Evolutionary conservation across 2,329 filamentous ascomycete species (phyloP).

Genomic region (Cercospora sojina): DNA sequence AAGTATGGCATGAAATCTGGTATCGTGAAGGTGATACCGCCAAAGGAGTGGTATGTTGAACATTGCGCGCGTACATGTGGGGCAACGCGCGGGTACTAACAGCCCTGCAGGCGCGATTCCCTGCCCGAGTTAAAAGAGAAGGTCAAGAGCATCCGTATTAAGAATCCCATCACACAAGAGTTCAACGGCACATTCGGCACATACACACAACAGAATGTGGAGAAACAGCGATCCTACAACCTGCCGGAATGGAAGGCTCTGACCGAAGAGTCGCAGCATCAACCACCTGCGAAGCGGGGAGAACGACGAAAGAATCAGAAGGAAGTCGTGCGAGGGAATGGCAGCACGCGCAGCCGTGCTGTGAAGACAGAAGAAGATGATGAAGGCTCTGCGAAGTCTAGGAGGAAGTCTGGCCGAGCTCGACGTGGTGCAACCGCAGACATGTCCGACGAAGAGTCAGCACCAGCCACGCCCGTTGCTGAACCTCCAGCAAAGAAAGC

Average conservation of each 20-base stretch:
- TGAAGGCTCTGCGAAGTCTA: slow-evolving; percentile 40
- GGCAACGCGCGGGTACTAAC: slow-evolving; percentile 23
- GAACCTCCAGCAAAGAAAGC: slow-evolving; percentile 54
- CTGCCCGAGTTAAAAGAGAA: slow-evolving; percentile 78
- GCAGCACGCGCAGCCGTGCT: slow-evolving; percentile 33
- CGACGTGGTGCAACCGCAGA: slow-evolving; percentile 40
- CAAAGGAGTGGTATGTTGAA: slow-evolving; percentile 77
- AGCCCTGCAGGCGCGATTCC: slow-evolving; percentile 58
- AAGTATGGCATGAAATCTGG: slow-evolving; percentile 96
- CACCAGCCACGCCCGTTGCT: slow-evolving; percentile 35
- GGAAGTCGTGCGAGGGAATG: slow-evolving; percentile 43
- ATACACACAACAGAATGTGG: slow-evolving; percentile 94
- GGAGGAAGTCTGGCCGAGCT: slow-evolving; percentile 53
- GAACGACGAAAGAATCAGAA: slow-evolving; percentile 66
- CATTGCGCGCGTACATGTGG: slow-evolving; percentile 12
- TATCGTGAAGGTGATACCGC: slow-evolving; percentile 93
- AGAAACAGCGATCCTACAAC: slow-evolving; percentile 95
- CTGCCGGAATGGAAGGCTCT: slow-evolving; percentile 92
- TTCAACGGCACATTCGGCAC: slow-evolving; percentile 95
- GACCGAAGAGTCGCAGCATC: slow-evolving; percentile 92
- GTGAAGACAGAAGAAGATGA: slow-evolving; percentile 29
- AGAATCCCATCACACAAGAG: slow-evolving; percentile 96
- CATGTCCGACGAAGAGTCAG: slow-evolving; percentile 33
- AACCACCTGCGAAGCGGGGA: slow-evolving; percentile 86
- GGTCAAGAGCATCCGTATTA: slow-evolving; percentile 87